phyloP scores from a whole-genome alignment of 441 rosid genomes.

The Lagerstroemia fauriei region DNA sequence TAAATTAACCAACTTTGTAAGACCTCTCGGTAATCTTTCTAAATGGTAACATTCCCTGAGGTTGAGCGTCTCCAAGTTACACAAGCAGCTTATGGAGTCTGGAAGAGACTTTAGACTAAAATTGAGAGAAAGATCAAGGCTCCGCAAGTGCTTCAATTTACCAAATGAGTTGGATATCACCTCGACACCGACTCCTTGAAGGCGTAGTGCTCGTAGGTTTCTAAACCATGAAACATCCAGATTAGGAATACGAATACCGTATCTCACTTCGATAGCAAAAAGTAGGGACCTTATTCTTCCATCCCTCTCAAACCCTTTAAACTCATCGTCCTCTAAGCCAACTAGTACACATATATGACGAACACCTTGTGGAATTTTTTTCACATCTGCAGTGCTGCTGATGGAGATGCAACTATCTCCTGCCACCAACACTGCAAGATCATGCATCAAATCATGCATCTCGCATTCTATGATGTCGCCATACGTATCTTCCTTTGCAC shows the following conservation, averaged over 20 bases:
- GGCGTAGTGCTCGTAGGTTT: constrained; percentile 1
- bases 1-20: constrained; percentile 14
- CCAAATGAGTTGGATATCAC: constrained; percentile 12
- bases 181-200: neutral
- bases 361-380: constrained; percentile 2
- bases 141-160: constrained; percentile 13
- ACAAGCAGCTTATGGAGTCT: too few relatives aligned
- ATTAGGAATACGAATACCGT: neutral
- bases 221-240: too few relatives aligned
- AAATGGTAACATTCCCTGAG: neutral
- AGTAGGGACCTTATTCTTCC: constrained; percentile 15
- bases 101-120: neutral
- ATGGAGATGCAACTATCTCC: constrained; percentile 8
- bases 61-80: too few relatives aligned
- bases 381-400: neutral
- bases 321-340: neutral
- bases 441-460: constrained; percentile 28
- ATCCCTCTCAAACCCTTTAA: neutral
- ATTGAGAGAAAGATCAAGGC: constrained; percentile 19
- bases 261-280: too few relatives aligned
- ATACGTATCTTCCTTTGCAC: neutral
- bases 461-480: neutral
- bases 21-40: neutral
- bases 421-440: constrained; percentile 28
- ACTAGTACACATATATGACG: constrained; percentile 12